Evolutionary conservation across 495 filamentous ascomycete species (phyloP), one percentile per base, ranked within the genome.

Genomic region (Penicillium coprophilum): DNA sequence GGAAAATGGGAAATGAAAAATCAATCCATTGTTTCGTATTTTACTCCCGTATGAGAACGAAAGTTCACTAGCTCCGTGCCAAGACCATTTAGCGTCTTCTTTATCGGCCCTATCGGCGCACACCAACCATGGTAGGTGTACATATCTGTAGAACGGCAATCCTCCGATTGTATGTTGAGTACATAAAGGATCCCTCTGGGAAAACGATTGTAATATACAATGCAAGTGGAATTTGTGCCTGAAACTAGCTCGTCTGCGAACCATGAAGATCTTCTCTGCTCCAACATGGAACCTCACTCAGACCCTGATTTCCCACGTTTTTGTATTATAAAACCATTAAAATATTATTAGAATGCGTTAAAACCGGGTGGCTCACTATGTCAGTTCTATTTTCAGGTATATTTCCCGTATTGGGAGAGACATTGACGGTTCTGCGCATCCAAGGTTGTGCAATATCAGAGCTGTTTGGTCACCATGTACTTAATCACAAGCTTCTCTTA

Each of bases 311-410:
- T 38, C 19, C 52, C 34, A 46, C 17, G 20, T 36, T 40, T 40
- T 10, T 15, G 39, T 17, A 44, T 48, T 53, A 43, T 27, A 27
- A 27, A 50, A 55, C 59, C 52, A 53, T 54, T 56, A 49, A 56
- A 53, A 50, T 63, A 63, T 63, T 63, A 56, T 63, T 63, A 54
- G 57, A 47, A 23, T 49, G 19, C 19, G 46, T 31, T 49, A 38
- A 46, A 38, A 23, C 43, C 2, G 27, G 36, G 19, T 49, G n/a
- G 8, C 15, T 46, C 10, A 20, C 28, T 19, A n/a, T 53, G 20
- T 30, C 12, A 21, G 12, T 54, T 34, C 49, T 43, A 58, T 46
- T 55, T 58, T 23, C 34, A 19, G 28, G 13, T 55, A 20, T 45
- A 54, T 44, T 43, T 54, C 34, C 34, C 34, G 34, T 38, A 38